Evolutionary conservation across 1,284 basidiomycete species (phyloP).

Genomic region (Apiotrichum gamsii): DNA sequence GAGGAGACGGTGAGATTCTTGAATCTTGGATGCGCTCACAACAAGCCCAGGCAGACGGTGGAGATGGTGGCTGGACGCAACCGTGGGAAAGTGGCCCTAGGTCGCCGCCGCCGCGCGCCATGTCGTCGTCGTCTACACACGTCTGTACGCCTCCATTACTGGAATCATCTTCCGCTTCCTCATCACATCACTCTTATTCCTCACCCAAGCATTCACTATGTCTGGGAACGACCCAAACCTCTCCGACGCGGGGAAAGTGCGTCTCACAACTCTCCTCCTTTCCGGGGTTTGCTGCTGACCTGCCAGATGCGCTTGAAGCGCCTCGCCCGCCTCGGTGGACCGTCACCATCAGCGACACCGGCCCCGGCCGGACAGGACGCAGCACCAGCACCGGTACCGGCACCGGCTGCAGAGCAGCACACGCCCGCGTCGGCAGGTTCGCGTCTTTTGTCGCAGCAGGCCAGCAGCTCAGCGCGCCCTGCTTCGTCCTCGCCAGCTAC

Average conservation of each 20-base stretch:
- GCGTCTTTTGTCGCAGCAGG: slow-evolving; percentile 6
- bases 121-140: not conserved
- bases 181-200: not conserved
- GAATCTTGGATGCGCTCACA: no score
- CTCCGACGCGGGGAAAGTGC: slow-evolving; percentile 43
- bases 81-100: slow-evolving; percentile 4
- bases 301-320: slow-evolving; percentile 78
- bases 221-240: slow-evolving; percentile 24
- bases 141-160: not conserved
- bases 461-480: slow-evolving; percentile 19
- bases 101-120: not conserved
- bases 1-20: no score
- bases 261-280: not conserved
- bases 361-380: not conserved
- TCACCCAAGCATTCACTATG: slow-evolving; percentile 16
- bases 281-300: not conserved
- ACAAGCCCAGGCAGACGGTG: no score
- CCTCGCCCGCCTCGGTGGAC: slow-evolving; percentile 65
- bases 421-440: slow-evolving; percentile 5
- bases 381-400: slow-evolving; percentile 3
- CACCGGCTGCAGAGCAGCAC: slow-evolving; percentile 7
- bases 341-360: slow-evolving; percentile 7
- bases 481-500: slow-evolving; percentile 38
- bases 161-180: not conserved
- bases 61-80: not conserved